Evolutionary conservation across 805 yeast species (phyloP).

Genomic region (Metschnikowia kunwiensis): DNA sequence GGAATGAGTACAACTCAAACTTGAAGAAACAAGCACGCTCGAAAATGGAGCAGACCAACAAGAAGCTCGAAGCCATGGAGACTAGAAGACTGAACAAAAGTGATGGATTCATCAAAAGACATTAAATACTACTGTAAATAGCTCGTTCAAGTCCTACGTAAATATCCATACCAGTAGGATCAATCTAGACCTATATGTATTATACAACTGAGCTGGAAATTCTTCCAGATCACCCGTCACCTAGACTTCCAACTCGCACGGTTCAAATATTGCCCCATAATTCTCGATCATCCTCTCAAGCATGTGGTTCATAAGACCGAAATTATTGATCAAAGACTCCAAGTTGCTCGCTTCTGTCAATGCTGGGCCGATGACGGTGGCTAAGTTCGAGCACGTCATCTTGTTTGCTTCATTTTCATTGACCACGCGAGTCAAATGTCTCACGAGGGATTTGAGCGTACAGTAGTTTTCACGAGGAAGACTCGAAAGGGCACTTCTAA

Average conservation of each 20-base stretch:
- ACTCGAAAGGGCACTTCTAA: conserved; percentile 30
- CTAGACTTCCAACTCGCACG: too few relatives aligned
- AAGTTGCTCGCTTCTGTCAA: conserved; percentile 54
- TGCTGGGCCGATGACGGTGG: conserved; percentile 79
- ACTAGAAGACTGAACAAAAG: conserved; percentile 30
- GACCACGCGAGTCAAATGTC: conserved; percentile 69
- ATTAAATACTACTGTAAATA: conserved; percentile 16
- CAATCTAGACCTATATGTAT: too few relatives aligned
- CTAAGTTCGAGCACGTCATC: conserved; percentile 87
- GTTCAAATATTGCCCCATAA: conserved; percentile 27
- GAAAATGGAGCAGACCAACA: conserved; percentile 34
- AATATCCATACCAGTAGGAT: too few relatives aligned
- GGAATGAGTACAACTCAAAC: conserved; percentile 31
- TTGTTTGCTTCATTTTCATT: conserved; percentile 65
- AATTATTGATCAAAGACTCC: conserved; percentile 44
- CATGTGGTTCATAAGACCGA: conserved; percentile 54
- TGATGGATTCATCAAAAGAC: conserved; percentile 40
- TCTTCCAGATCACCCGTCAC: too few relatives aligned
- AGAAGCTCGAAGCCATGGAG: conserved; percentile 36
- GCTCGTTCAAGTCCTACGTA: neutral
- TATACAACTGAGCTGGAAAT: too few relatives aligned
- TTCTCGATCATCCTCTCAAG: conserved; percentile 49
- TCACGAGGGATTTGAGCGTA: conserved; percentile 61
- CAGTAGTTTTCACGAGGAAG: conserved; percentile 68
- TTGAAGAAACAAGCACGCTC: conserved; percentile 32